Base-by-base conservation (phyloP, 305 asterid genomes). In the Fraxinus platypoda region DNA sequence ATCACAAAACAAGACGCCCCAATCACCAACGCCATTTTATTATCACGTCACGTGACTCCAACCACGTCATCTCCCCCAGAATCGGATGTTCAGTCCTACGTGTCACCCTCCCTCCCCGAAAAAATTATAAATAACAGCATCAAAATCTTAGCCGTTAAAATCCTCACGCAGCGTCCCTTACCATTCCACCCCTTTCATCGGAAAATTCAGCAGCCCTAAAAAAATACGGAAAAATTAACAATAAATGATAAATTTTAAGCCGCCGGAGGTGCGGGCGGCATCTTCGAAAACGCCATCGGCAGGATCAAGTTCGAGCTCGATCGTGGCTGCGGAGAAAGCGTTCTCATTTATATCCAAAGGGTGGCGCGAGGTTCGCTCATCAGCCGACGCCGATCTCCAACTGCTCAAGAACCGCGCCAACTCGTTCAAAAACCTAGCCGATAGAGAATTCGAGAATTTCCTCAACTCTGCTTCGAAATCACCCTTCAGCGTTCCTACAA, bases 301-400 rank as follows among this genome's bases (percentile, higher is more conserved):
- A 28, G 79, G 84, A 74, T 78, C 87, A 46, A 35, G 78, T 46
- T 25, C 74, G 12, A 81, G 86, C 81, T 90, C 94, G 43, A 59
- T 79, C 84, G 98, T 89, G 49, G 86, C 99, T 78, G 98, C 98
- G 74, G 96, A 92, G 93, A 94, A 95, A 23, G 99, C 99, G 5
- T 80, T 94, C 43, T 97, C 99, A 75, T 93, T 97, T 87, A 89
- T 97, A 59, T 93, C 99, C 46, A 94, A 94, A 84, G 98, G 99
- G n/a, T 97, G 98, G 99, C 91, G 94, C 77, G 98, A 97, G 87
- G 98, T 96, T 57, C 95, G 98, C 23, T 90, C 98, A 1, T 96
- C 99, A 0, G 98, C 99, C 34, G 98, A 91, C 78, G 98, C 99
- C 11, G 99, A 96, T 87, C 86, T 96, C 57, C 98, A 93, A 81